Evolutionary conservation across 345 rosid species (phyloP).

Genomic region (Salix brachista): DNA sequence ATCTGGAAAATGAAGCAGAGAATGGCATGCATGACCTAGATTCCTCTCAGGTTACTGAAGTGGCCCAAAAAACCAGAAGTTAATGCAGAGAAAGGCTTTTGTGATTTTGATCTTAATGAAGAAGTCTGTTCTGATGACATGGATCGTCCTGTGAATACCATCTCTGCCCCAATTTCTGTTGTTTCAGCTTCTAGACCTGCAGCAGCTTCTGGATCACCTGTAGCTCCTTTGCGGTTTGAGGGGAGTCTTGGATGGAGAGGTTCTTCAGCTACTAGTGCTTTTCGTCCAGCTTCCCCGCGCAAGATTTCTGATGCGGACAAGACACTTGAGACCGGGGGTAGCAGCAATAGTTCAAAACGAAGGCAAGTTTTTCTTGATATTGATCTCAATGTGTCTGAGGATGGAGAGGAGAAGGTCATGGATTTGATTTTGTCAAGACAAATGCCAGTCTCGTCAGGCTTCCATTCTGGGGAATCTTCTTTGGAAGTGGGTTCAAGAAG

Average conservation of each 20-base stretch:
- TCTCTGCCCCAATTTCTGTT: constrained; percentile 45
- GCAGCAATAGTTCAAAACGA: constrained; percentile 40
- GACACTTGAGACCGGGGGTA: constrained; percentile 31
- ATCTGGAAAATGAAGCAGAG: constrained; percentile 32
- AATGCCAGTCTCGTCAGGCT: constrained; percentile 46
- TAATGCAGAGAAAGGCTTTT: constrained; percentile 49
- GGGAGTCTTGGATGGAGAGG: constrained; percentile 75
- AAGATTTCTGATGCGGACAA: constrained; percentile 40
- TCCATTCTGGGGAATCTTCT: constrained; percentile 58
- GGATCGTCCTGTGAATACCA: constrained; percentile 43
- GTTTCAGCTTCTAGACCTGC: constrained; percentile 61
- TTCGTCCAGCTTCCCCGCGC: constrained; percentile 63
- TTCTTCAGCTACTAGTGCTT: constrained; percentile 68
- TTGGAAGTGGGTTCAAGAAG: constrained; percentile 52
- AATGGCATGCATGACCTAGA: constrained; percentile 45
- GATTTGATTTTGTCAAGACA: constrained; percentile 43
- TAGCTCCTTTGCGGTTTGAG: constrained; percentile 58
- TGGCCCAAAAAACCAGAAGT: constrained; percentile 50
- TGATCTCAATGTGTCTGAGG: constrained; percentile 81
- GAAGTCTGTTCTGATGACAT: constrained; percentile 72
- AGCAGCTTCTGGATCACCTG: constrained; percentile 51
- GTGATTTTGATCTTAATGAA: constrained; percentile 79
- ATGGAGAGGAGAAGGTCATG: constrained; percentile 60
- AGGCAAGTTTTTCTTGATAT: constrained; percentile 50
- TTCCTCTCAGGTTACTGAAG: constrained; percentile 52